phyloP scores from a whole-genome alignment of 768 basidiomycete genomes.

The Galerina marginata region DNA sequence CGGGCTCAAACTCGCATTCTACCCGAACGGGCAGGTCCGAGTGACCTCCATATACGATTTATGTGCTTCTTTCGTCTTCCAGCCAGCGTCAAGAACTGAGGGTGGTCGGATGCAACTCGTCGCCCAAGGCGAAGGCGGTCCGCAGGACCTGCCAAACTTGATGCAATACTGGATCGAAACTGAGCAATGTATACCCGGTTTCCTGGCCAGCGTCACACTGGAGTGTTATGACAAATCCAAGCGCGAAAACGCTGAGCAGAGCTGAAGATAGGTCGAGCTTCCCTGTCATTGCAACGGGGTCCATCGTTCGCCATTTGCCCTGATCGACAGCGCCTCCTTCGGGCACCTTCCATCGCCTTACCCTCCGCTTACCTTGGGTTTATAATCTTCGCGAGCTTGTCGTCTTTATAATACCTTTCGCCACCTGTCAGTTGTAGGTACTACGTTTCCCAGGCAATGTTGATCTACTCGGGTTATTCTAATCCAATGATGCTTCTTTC shows the following conservation, averaged over 20 bases:
- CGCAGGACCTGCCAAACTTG: constrained; percentile 73
- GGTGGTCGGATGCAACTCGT: constrained; percentile 71
- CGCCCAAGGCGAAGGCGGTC: constrained; percentile 75
- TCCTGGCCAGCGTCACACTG: constrained; percentile 86
- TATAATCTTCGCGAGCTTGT: too few species aligned
- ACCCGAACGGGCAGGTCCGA: constrained; percentile 87
- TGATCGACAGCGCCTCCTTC: too few species aligned
- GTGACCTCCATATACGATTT: constrained; percentile 93
- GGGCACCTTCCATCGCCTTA: too few species aligned
- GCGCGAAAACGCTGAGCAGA: constrained; percentile 24
- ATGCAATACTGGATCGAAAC: constrained; percentile 88
- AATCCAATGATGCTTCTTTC: neutral
- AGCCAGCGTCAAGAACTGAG: constrained; percentile 48
- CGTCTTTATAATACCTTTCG: too few species aligned
- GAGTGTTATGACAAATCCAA: constrained; percentile 87
- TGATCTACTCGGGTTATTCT: neutral
- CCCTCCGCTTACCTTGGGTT: too few species aligned
- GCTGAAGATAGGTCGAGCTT: neutral
- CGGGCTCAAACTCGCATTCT: constrained; percentile 91
- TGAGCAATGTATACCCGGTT: constrained; percentile 87
- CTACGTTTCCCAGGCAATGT: too few species aligned
- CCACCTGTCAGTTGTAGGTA: too few species aligned
- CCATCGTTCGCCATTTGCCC: neutral
- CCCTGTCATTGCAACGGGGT: neutral
- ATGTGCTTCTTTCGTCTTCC: constrained; percentile 86